Evolutionary conservation across 768 basidiomycete genomes (phyloP).

Genomic region (Hygrophoropsis aurantiaca): DNA sequence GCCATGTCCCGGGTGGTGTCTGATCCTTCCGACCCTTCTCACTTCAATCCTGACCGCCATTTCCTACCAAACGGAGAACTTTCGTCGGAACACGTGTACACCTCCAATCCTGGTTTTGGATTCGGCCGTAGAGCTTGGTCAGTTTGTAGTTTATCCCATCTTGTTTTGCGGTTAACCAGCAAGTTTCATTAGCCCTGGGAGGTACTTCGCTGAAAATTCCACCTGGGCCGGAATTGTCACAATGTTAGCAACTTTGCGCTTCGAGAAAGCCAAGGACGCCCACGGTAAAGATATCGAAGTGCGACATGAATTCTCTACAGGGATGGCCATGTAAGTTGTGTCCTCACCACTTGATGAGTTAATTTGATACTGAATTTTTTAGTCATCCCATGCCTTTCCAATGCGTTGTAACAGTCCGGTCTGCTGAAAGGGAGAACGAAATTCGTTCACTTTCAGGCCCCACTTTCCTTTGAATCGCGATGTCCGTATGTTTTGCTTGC

Average conservation of each 20-base stretch:
- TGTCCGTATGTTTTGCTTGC: too few relatives aligned
- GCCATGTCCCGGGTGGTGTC: slow-evolving; percentile 2
- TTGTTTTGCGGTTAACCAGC: too few relatives aligned
- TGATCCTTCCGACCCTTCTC: background rate
- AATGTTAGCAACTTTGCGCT: slow-evolving; percentile 20
- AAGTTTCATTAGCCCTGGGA: slow-evolving; percentile 11
- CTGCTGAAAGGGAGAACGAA: too few relatives aligned
- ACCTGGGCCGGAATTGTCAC: slow-evolving; percentile 23
- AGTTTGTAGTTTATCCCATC: background rate
- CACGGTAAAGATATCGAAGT: slow-evolving; percentile 19
- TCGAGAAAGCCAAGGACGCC: slow-evolving; percentile 17
- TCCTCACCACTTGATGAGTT: too few relatives aligned
- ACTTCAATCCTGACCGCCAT: slow-evolving; percentile 3
- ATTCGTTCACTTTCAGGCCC: too few relatives aligned
- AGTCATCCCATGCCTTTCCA: too few relatives aligned
- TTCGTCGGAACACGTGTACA: background rate
- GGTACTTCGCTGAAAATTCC: slow-evolving; percentile 20
- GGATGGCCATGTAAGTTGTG: background rate
- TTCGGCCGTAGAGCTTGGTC: slow-evolving; percentile 1
- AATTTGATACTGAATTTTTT: too few relatives aligned
- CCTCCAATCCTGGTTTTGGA: background rate
- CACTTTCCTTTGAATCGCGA: too few relatives aligned
- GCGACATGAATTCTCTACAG: background rate
- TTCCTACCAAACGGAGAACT: background rate
- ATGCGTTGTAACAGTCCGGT: too few relatives aligned